Base-by-base conservation (phyloP, 2,329 filamentous ascomycete species). In the Talaromyces funiculosus region DNA sequence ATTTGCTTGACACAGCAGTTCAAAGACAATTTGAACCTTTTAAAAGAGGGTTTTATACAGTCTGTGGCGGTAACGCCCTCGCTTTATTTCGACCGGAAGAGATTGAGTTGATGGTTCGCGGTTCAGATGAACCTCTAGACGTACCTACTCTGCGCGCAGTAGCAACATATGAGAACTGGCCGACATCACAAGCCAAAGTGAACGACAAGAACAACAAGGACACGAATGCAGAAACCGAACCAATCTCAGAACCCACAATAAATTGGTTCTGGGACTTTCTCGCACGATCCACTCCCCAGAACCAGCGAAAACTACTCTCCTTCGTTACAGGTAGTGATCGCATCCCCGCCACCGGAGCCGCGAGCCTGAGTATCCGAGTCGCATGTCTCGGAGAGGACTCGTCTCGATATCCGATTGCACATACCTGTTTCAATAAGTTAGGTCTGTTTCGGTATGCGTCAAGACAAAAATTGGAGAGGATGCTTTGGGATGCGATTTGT, bases 291-390 rank as follows among this genome's bases (percentile, higher is more conserved):
- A 76, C 79, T 0, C 82, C 89, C 0, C 75, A 79, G 43, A 84
- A 90, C 62, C 92, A 96, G 73, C 83, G 91, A 33, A 89, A 87
- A 71, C 78, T 97, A 49, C 78, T 97, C 4, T 86, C 87, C 3
- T 97, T 97, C 71, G 88, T 97, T 65, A 96, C 92, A 0, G 91
- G 92, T 10, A 94, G 90, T 66, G 92, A 96, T 72, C 85, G 92
- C 22, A 92, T 96, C 59, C 92, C 92, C 0, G 92, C 92, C 4
- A 92, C 90, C 78, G 92, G 92, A 0, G 86, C 91, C 3, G 87
- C 90, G 7, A 91, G 88, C 65, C 79, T 96, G 57, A 82, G 87
- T 7, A 90, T 97, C 64, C 86, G 88, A 65, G 79, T 96, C 57
- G 82, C 84, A 14, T 92, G 89, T 69, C 80, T 92, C 0, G 91